Conservation (phyloP, 129 eudicot species). For the Deinandra increscens region DNA sequence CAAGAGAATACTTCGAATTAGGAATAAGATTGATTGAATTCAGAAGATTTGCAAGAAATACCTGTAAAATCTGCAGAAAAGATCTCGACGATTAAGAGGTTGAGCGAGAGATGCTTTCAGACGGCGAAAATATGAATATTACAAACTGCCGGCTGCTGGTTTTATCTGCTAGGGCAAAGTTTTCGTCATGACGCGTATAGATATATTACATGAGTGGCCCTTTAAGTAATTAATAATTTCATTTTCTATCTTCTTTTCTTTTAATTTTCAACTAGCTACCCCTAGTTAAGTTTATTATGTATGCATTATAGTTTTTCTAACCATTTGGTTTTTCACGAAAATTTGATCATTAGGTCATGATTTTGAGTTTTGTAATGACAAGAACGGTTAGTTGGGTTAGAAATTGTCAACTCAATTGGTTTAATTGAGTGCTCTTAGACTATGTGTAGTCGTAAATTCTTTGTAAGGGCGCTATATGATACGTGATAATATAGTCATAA, state of each 20-base stretch:
- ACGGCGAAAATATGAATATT: conserved; percentile 14
- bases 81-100: conserved; percentile 7
- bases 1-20: not conserved
- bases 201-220: conserved; percentile 15
- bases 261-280: not conserved
- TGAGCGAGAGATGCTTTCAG: conserved; percentile 22
- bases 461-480: too few relatives aligned
- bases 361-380: too few relatives aligned
- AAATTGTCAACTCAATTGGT: too few relatives aligned
- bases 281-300: too few relatives aligned
- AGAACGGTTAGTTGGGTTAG: too few relatives aligned
- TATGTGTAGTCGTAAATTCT: too few relatives aligned
- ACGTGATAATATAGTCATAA: too few relatives aligned
- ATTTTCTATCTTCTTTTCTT: not conserved
- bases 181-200: conserved; percentile 1
- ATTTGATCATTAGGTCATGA: too few relatives aligned
- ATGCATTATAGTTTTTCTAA: too few relatives aligned
- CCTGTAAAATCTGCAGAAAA: conserved; percentile 14
- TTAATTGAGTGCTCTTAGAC: too few relatives aligned
- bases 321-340: too few relatives aligned
- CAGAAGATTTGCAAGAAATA: not conserved
- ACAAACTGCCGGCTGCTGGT: conserved; percentile 19
- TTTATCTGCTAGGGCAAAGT: conserved; percentile 30
- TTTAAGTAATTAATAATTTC: not conserved
- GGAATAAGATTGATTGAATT: not conserved